A percentile compares a stretch with the other conserved stretches of the same genome.
Evolutionary conservation across 371 early-diverging fungal species (phyloP).

Genomic region (Coemansia sp.): DNA sequence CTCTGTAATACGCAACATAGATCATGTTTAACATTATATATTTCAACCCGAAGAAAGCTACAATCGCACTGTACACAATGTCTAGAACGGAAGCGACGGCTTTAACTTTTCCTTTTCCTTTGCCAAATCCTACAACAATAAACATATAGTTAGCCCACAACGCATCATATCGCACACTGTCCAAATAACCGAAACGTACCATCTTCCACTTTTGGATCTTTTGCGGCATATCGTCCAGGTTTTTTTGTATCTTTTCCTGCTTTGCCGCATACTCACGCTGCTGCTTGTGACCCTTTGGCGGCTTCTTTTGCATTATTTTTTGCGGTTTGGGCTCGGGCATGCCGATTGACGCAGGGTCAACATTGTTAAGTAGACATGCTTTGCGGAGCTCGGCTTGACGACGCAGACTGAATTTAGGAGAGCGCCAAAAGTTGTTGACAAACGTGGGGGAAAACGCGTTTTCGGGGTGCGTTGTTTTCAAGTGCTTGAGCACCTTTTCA

Average conservation of each 20-base stretch:
- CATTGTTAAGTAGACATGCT: conserved; percentile 57
- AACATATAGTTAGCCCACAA: not conserved
- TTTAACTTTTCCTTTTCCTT: conserved; percentile 45
- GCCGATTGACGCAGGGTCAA: conserved; percentile 60
- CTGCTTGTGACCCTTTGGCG: conserved; percentile 67
- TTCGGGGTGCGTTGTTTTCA: conserved; percentile 19
- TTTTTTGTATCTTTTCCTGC: conserved; percentile 49
- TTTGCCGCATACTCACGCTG: conserved; percentile 62
- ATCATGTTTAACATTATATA: not conserved
- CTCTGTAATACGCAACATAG: too few relatives aligned
- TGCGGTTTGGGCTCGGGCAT: conserved; percentile 52
- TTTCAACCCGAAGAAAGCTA: not conserved
- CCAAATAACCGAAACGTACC: conserved; percentile 17
- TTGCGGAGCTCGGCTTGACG: conserved; percentile 65
- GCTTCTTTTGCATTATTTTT: conserved; percentile 56
- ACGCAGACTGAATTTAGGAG: conserved; percentile 58
- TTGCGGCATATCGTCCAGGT: conserved; percentile 54
- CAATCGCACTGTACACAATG: not conserved
- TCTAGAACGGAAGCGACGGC: conserved; percentile 48
- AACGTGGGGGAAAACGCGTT: conserved; percentile 57
- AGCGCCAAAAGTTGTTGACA: conserved; percentile 63
- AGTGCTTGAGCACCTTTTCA: conserved; percentile 28
- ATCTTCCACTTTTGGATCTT: conserved; percentile 56
- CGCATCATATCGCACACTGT: not conserved
- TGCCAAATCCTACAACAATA: conserved; percentile 23